Evolutionary conservation across 2,329 filamentous ascomycete species (phyloP).

Genomic region (Aspergillus terreus): DNA sequence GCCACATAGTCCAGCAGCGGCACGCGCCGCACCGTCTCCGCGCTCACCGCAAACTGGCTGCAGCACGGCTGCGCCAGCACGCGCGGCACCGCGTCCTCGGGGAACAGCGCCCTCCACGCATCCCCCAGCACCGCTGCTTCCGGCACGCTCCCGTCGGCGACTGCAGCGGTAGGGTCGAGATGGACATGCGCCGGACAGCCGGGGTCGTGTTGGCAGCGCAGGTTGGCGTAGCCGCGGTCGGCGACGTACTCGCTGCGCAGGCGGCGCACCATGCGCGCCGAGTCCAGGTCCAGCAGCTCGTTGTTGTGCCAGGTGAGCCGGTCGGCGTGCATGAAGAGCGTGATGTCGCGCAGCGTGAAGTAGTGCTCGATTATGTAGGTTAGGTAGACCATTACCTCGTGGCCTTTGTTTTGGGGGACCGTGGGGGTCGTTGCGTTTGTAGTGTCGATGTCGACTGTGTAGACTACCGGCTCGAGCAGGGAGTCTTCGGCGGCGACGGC

Average conservation of each 20-base stretch:
- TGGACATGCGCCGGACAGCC: constrained; percentile 40
- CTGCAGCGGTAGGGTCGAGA: constrained; percentile 11
- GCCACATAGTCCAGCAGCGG: constrained; percentile 46
- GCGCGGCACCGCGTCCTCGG: constrained; percentile 18
- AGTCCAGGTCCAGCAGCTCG: constrained; percentile 41
- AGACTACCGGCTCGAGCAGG: constrained; percentile 26
- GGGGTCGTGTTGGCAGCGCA: constrained; percentile 34
- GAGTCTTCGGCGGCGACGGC: background rate
- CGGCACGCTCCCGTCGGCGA: constrained; percentile 21
- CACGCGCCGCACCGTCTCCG: constrained; percentile 46
- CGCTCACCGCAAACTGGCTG: constrained; percentile 53
- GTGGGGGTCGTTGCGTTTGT: constrained; percentile 32
- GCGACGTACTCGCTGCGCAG: constrained; percentile 36
- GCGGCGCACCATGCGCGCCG: constrained; percentile 37
- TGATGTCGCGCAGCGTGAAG: constrained; percentile 46
- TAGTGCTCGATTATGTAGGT: constrained; percentile 56
- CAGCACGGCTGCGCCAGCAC: constrained; percentile 54
- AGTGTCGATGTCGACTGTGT: constrained; percentile 43
- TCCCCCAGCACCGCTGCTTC: constrained; percentile 25
- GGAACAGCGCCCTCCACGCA: constrained; percentile 28
- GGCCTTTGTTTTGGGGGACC: constrained; percentile 49
- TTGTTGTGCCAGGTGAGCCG: constrained; percentile 51
- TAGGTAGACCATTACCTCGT: constrained; percentile 54
- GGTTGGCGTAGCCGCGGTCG: constrained; percentile 36
- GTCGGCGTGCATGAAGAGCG: constrained; percentile 50